These are phyloP conservation scores for Berberis vulgaris DNA, from an alignment of 164 flowering plant genomes.

Conservation along the genomic window DNA sequence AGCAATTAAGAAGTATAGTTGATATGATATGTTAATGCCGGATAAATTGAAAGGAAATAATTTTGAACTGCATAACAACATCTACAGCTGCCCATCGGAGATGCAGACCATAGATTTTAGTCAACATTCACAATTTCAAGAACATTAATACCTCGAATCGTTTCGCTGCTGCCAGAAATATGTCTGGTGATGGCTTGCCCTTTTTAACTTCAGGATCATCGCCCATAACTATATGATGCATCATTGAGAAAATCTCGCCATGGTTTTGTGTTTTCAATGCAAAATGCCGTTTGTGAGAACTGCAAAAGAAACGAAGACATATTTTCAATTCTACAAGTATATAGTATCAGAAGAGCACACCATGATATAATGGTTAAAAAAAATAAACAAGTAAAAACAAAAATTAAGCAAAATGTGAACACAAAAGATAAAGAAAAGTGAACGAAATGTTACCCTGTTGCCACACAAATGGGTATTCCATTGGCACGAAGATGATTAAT, in stretches of 20 bases:
- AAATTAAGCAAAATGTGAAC: no score
- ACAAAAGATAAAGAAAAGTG: not conserved
- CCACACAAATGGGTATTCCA: constrained; percentile 71
- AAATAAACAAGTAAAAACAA: no score
- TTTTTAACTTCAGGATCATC: constrained; percentile 95
- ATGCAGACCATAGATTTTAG: not conserved
- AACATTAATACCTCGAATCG: constrained; percentile 66
- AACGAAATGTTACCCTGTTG: constrained; percentile 64
- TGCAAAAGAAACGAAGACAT: constrained; percentile 16
- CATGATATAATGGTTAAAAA: no score
- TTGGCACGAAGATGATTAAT: constrained; percentile 64
- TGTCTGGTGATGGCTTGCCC: constrained; percentile 92
- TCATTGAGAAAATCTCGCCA: constrained; percentile 64
- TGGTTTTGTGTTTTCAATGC: constrained; percentile 80
- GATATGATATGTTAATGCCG: no score
- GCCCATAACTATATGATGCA: constrained; percentile 93
- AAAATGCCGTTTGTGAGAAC: constrained; percentile 71
- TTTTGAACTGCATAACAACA: not conserved
- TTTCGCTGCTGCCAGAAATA: constrained; percentile 77
- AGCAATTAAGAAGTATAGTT: no score
- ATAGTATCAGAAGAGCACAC: no score
- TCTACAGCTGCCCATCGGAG: not conserved
- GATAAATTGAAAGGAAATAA: not conserved
- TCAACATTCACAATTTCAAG: not conserved
- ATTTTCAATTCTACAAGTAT: no score